Base-by-base conservation (phyloP, 495 filamentous ascomycete genomes). In the Aspergillus avenaceus region DNA sequence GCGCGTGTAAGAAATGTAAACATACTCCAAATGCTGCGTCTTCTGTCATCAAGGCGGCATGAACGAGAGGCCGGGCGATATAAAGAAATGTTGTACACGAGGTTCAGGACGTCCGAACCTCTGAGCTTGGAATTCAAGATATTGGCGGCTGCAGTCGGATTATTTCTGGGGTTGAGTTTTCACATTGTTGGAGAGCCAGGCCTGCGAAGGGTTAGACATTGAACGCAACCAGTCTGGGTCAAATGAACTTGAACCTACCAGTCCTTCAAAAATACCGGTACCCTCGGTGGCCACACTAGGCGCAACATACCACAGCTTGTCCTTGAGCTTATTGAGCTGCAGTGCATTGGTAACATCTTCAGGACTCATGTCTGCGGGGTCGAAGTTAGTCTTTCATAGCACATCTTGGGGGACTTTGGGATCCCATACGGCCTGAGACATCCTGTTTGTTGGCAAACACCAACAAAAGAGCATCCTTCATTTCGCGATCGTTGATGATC, bases 381-480 rank as follows among this genome's bases (percentile, higher is more conserved):
- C 34, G 48, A 14, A 50, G 51, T 65, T 41, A 64, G 58, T 45
- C 3, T 12, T 47, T 36, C 19, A 11, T 19, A 40, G 32, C 13
- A 0, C 14, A 34, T 22, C n/a, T n/a, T 23, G 27, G 22, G 27
- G 28, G 14, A 21, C 8, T n/a, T 32, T 23, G 34, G 29, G 21
- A 32, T 50, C 19, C 75, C 84, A 43, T 76, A 97, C 92, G 88
- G 58, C 86, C 88, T 29, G 66, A 67, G 45, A 97, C 76, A 80
- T 97, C 95, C 70, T 97, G 93, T 80, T 97, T 98, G 71, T 98
- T 98, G 21, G 95, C 95, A 68, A 98, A 96, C 24, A 98, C 93
- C 31, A 98, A 71, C 45, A 98, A 72, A 56, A 97, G 71, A 21
- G 90, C 88, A 64, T 98, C 93, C 72, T 91, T 93, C 93, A 98